Percentiles rank a stretch among this genome's conserved stretches.
Evolutionary conservation across 2,329 filamentous ascomycete genomes (phyloP).

Genomic region (Gnomoniopsis sp.): DNA sequence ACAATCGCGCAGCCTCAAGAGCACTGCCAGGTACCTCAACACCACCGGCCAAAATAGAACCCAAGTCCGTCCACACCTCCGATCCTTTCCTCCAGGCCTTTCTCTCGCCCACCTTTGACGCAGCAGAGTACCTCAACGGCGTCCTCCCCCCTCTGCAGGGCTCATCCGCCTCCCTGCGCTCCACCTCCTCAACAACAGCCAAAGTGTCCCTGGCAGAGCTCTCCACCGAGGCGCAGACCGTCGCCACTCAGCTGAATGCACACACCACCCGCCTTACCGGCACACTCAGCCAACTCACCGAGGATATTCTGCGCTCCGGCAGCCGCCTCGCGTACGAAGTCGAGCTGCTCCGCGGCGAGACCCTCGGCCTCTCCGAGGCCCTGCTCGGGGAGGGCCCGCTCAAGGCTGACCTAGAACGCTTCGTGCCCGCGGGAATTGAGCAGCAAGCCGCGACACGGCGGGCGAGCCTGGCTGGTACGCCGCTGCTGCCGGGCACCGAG

Average conservation of each 20-base stretch:
- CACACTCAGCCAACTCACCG: constrained; percentile 82
- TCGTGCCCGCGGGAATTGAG: constrained; percentile 56
- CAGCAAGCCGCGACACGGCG: constrained; percentile 26
- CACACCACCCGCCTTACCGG: constrained; percentile 81
- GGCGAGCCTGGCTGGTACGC: constrained; percentile 21
- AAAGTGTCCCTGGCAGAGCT: constrained; percentile 67
- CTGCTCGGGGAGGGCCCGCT: constrained; percentile 62
- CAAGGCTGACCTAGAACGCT: constrained; percentile 67
- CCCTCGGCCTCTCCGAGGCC: constrained; percentile 73
- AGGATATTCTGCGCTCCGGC: constrained; percentile 89
- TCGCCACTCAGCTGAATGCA: constrained; percentile 84
- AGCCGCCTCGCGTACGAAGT: constrained; percentile 91
- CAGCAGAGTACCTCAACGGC: constrained; percentile 80
- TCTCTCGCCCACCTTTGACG: constrained; percentile 72
- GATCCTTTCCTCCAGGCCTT: constrained; percentile 75
- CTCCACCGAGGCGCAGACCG: constrained; percentile 74
- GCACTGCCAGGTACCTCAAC: constrained; percentile 13
- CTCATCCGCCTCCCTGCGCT: constrained; percentile 22
- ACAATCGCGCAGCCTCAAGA: constrained; percentile 36
- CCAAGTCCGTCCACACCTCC: constrained; percentile 60
- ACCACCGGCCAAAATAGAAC: constrained; percentile 32
- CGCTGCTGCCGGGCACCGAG: constrained; percentile 16
- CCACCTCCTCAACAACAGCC: constrained; percentile 30
- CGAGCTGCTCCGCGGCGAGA: constrained; percentile 86
- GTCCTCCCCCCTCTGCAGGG: constrained; percentile 66